Evolutionary conservation across 2,329 filamentous ascomycete genomes (phyloP).

Genomic region (Exophiala spinifera): DNA sequence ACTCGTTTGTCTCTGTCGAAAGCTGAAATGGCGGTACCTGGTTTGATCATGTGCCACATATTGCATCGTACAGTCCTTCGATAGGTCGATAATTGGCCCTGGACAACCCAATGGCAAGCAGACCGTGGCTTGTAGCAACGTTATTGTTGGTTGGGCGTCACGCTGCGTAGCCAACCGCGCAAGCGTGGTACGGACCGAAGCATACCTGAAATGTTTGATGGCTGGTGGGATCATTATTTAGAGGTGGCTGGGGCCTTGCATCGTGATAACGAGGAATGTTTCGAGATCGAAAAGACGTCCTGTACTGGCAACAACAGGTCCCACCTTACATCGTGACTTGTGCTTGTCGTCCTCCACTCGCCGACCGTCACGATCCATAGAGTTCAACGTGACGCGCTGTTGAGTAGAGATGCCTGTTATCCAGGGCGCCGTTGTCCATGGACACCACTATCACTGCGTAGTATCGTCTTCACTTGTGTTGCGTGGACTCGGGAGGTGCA

Average conservation of each 20-base stretch:
- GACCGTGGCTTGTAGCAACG: slow-evolving; percentile 5
- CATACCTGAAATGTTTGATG: slow-evolving; percentile 14
- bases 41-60: slow-evolving; percentile 11
- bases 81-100: slow-evolving; percentile 2
- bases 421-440: too few relatives aligned
- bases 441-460: too few relatives aligned
- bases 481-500: not conserved
- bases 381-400: not conserved
- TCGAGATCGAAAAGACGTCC: slow-evolving; percentile 1
- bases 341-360: not conserved
- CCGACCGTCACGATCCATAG: not conserved
- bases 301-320: too few relatives aligned
- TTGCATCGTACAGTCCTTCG: not conserved
- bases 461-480: not conserved
- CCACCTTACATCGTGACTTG: slow-evolving; percentile 4
- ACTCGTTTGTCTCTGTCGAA: slow-evolving; percentile 6
- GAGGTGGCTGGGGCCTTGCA: slow-evolving; percentile 20
- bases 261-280: slow-evolving; percentile 1
- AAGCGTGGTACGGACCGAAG: slow-evolving; percentile 25
- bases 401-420: not conserved
- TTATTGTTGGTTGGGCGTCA: slow-evolving; percentile 15
- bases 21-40: slow-evolving; percentile 6
- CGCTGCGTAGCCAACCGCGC: slow-evolving; percentile 19
- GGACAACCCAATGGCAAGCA: slow-evolving; percentile 7
- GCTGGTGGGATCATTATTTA: slow-evolving; percentile 2